Evolutionary conservation across 345 rosid genomes (phyloP), one percentile per base, ranked within the genome.

Genomic region (Firmiana major): DNA sequence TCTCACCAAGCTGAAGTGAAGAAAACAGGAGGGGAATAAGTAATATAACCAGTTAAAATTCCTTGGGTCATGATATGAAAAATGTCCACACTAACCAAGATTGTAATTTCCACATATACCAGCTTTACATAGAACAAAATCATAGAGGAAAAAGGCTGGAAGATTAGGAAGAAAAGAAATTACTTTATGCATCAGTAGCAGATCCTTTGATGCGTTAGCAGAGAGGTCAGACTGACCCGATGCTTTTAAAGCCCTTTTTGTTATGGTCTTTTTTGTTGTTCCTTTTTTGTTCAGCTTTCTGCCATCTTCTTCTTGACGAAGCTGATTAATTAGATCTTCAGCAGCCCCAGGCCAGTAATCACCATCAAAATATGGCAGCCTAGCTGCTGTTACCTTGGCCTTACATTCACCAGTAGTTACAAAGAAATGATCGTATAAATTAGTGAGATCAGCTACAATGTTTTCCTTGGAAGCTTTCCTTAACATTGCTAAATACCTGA

Each of bases 341-440:
- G 99, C 98, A 68, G 98, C 99, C 83, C 98, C 99, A 64, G 99
- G 98, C 99, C 99, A 97, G 80, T 97, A 97, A 87, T 97, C 98
- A 81, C 99, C 99, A 81, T 97, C 99, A 79, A 97, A 97, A 86
- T 97, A 97, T 48, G 99, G 99, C 62, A 97, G 88, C 89, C 99
- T 94, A 62, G 97, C 91, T 45, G 99, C 99, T 16, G 99, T 97
- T 75, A 94, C 96, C 88, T 90, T 94, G 69, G 95, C 95, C 84
- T 88, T 92, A 79, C 92, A 88, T 85, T 97, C 99, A 75, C 98
- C 97, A 42, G 80, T 79, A 78, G 91, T 83, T 74, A 88, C 86
- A 76, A 97, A 97, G 89, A 97, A 97, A 82, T 90, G 99, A 76
- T 97, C 99, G 36, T 91, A 92, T 63, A 97, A 80, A 83, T 94